Evolutionary conservation across 2,329 filamentous ascomycete genomes (phyloP).

Genomic region (Epichloe brachyelytri): DNA sequence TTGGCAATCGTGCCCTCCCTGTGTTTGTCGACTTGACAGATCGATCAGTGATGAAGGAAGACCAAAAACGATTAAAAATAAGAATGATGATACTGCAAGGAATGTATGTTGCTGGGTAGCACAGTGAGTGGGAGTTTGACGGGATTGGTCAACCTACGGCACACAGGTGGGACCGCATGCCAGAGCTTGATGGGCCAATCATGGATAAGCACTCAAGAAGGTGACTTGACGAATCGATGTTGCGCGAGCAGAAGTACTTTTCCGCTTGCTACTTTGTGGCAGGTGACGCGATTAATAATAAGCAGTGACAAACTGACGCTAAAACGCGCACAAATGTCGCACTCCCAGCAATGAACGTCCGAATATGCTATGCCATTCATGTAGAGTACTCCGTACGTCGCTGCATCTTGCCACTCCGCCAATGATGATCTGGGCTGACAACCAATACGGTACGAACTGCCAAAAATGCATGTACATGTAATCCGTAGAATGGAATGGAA

Average conservation of each 20-base stretch:
- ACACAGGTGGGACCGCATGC: not conserved
- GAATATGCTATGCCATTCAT: no score
- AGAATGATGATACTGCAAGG: not conserved
- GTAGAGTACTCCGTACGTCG: no score
- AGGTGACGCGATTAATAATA: no score
- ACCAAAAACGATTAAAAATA: not conserved
- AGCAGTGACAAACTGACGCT: not conserved
- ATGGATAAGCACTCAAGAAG: no score
- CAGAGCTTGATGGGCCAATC: not conserved
- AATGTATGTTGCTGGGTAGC: not conserved
- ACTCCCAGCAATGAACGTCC: no score
- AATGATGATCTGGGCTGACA: no score
- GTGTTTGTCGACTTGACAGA: not conserved
- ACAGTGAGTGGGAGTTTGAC: not conserved
- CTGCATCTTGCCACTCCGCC: no score
- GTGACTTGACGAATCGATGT: no score
- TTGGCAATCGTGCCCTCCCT: not conserved
- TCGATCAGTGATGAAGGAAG: not conserved
- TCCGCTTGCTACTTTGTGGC: not conserved
- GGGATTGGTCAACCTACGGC: not conserved
- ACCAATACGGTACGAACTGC: no score
- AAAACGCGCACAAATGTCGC: constrained; percentile 24
- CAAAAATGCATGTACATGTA: not conserved
- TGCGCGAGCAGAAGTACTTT: no score
- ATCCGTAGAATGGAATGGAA: no score